Base-by-base conservation (phyloP, 139 green algal genomes). In the Yamagishiella unicocca region DNA sequence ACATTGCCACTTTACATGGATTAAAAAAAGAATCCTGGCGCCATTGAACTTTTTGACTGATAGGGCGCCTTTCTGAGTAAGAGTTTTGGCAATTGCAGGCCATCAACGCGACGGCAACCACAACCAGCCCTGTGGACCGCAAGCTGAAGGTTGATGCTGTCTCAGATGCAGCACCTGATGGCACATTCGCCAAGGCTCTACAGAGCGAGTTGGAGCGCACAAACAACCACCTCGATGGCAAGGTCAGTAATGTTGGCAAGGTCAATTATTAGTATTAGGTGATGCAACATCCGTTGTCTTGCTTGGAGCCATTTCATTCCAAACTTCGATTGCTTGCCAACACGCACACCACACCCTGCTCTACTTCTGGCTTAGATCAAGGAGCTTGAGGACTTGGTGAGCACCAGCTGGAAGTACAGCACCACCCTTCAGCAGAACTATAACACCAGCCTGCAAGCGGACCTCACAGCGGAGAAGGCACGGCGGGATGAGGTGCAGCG, bases 391-490 rank as follows among this genome's bases (percentile, higher is more conserved):
- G 90, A 94, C 17, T 89, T 91, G 31, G 53, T 91, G 45, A 88
- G 80, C 24, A 88, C 93, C 61, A 85, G 84, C 80, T 90, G 94
- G 84, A 77, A 43, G 25, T 96, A 96, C 91, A 88, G 68, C 29
- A 45, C 58, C 17, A 93, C 86, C 25, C 88, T 96, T 67, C 93
- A 96, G n/a, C n/a, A n/a, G 80, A 87, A 12, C 35, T 95, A 95
- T 82, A 95, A 95, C 90, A 93, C 90, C 38, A 90, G 55, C 29
- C 90, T 93, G 43, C 74, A 92, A 70, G 82, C 58, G 24, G 85
- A 93, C 76, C 46, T 93, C 0, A 89, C 78, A 17, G 53, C 84
- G 9, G 90, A 93, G 72, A 93, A 93, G 85, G 21, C 25, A 6
- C 74, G 66, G 27, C 84, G 90, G 38, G 90, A 95, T n/a, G 90